Percentiles rank a stretch among this genome's conserved stretches.
These are phyloP conservation scores for Penicillium glabrum DNA, from an alignment of 2,329 filamentous ascomycete genomes.

Conservation along the genomic window DNA sequence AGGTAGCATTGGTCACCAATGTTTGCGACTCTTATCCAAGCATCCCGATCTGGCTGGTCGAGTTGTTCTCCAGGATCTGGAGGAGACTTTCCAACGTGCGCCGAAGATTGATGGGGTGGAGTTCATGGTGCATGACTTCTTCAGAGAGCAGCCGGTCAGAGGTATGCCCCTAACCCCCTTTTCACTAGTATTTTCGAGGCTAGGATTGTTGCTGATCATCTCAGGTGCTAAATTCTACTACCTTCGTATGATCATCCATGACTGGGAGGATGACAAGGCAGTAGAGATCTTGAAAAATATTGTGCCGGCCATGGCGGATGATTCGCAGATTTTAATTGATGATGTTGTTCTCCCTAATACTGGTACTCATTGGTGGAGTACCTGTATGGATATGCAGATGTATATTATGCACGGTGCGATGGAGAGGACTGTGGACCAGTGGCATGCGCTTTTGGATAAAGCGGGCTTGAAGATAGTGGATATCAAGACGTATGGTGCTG, in stretches of 20 bases:
- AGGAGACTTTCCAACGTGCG: neutral
- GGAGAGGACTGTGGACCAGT: slow-evolving; percentile 39
- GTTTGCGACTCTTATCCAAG: slow-evolving; percentile 22
- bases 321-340: slow-evolving; percentile 45
- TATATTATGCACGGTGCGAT: slow-evolving; percentile 32
- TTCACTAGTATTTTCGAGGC: neutral
- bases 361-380: slow-evolving; percentile 31
- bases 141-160: slow-evolving; percentile 28
- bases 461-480: slow-evolving; percentile 10
- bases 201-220: neutral
- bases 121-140: slow-evolving; percentile 28
- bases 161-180: slow-evolving; percentile 11
- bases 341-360: slow-evolving; percentile 44
- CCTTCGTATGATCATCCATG: slow-evolving; percentile 26
- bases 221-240: slow-evolving; percentile 13
- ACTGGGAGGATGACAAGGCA: slow-evolving; percentile 24
- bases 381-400: slow-evolving; percentile 41
- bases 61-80: slow-evolving; percentile 22
- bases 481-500: slow-evolving; percentile 4
- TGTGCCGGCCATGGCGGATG: slow-evolving; percentile 31
- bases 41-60: slow-evolving; percentile 10
- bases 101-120: slow-evolving; percentile 22
- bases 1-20: slow-evolving; percentile 39
- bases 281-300: slow-evolving; percentile 25
- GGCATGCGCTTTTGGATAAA: slow-evolving; percentile 22